Evolutionary conservation across 441 rosid genomes (phyloP).

Genomic region (Flueggea neowawraea): DNA sequence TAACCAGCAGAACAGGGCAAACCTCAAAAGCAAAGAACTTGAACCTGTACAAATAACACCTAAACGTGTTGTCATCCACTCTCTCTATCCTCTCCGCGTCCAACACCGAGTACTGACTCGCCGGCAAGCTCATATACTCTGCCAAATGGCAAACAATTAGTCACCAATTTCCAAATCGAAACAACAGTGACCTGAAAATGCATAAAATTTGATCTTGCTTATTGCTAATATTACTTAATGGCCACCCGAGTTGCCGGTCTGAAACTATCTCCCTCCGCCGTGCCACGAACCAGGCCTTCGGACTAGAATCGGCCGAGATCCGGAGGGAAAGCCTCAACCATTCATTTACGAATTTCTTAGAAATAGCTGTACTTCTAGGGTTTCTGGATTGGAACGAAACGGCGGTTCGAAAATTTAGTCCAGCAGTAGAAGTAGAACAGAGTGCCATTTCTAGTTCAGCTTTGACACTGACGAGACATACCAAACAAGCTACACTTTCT

Average conservation of each 20-base stretch:
- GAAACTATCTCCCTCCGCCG: constrained; percentile 70
- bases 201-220: too few species aligned
- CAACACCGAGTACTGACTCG: constrained; percentile 95
- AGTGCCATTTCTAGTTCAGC: constrained; percentile 17
- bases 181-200: too few species aligned
- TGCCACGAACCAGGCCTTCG: constrained; percentile 71
- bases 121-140: constrained; percentile 97
- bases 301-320: constrained; percentile 39
- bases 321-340: constrained; percentile 27
- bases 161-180: too few species aligned
- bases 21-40: constrained; percentile 86
- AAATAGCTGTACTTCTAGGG: constrained; percentile 17
- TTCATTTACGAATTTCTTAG: constrained; percentile 14
- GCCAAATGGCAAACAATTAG: constrained; percentile 7
- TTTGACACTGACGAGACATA: too few species aligned
- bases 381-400: constrained; percentile 28
- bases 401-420: constrained; percentile 14
- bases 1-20: constrained; percentile 88
- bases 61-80: constrained; percentile 79
- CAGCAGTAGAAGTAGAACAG: constrained; percentile 13
- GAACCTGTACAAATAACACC: constrained; percentile 79
- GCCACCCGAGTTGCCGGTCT: constrained; percentile 69
- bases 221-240: constrained; percentile 60
- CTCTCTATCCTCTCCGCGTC: constrained; percentile 99
- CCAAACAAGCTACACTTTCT: too few species aligned